Evolutionary conservation across 371 early-diverging fungal genomes (phyloP), one percentile per base, ranked within the genome.

Genomic region (Conidiobolus coronatus): DNA sequence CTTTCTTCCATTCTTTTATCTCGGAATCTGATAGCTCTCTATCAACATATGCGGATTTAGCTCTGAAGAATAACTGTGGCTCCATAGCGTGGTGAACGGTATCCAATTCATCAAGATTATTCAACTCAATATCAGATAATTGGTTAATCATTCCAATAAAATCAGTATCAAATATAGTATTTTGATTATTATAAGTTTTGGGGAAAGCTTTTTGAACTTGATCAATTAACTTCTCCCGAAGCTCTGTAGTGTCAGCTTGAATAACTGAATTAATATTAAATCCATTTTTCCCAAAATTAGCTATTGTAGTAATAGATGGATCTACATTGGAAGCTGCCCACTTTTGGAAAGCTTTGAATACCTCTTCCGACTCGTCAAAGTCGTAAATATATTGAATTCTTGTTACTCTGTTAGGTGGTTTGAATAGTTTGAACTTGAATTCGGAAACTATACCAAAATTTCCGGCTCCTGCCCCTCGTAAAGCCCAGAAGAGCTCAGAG

Each of bases 391-490:
- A 12, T 5, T 1, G 13, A 37, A 47, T 4, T 38, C 14, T 48
- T 0, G 55, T 54, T 4, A 53, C 55, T 48, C 47, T 51, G 37
- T 42, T 7, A 1, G 57, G 49, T 11, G 57, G 54, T 42, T 61
- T 56, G 48, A 55, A 49, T 20, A 54, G 50, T 24, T 49, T 34
- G 43, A 61, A 35, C 9, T 54, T 55, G 48, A 61, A 61, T 14
- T 53, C 40, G n/a, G 66, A 67, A 12, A 72, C 69, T 7, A 73
- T 61, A 17, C 70, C 77, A 51, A 55, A 71, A 33, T 52, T 54
- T 2, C 70, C 68, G n/a, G 62, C 63, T 9, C 73, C 73, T 4
- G 69, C 73, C 22, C 74, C 77, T 24, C 77, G 66, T 14, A 73
- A 50, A 4, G 68, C 70, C 57, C 63, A 73, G 52, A 67, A 76